Conservation (phyloP, 2,329 filamentous ascomycete genomes). For the Bertia moriformis region DNA sequence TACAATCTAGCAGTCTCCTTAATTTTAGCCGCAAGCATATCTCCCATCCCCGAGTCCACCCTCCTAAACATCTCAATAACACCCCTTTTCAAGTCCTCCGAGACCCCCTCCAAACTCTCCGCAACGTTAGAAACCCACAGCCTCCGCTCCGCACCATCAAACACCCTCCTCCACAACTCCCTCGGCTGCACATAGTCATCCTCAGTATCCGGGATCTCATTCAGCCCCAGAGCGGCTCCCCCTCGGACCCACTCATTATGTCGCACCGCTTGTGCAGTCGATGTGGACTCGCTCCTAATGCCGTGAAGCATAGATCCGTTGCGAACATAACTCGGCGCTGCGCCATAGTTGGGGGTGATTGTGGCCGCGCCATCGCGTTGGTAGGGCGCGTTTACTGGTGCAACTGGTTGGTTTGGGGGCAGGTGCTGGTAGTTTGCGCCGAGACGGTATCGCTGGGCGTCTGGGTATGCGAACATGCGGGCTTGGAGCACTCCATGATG, state of each 20-base stretch:
- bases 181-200: slow-evolving; percentile 22
- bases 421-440: slow-evolving; percentile 44
- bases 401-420: slow-evolving; percentile 29
- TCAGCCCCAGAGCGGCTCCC: no score
- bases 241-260: slow-evolving; percentile 15
- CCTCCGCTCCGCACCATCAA: no score
- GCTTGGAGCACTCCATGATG: slow-evolving; percentile 27
- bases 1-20: no score
- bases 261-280: slow-evolving; percentile 2
- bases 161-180: slow-evolving; percentile 17
- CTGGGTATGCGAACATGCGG: slow-evolving; percentile 37
- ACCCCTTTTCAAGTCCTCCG: no score
- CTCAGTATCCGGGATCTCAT: slow-evolving; percentile 12
- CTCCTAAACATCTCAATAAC: no score
- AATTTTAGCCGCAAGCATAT: no score
- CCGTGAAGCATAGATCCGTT: slow-evolving; percentile 13
- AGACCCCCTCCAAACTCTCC: no score
- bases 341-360: slow-evolving; percentile 27
- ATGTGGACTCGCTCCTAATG: slow-evolving; percentile 3
- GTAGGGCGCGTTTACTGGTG: slow-evolving; percentile 16
- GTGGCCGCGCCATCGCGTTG: slow-evolving; percentile 21
- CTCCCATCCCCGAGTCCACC: no score
- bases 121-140: no score
- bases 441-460: slow-evolving; percentile 39
- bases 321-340: slow-evolving; percentile 27